phyloP scores from a whole-genome alignment of 495 filamentous ascomycete genomes.

The Letharia columbiana region DNA sequence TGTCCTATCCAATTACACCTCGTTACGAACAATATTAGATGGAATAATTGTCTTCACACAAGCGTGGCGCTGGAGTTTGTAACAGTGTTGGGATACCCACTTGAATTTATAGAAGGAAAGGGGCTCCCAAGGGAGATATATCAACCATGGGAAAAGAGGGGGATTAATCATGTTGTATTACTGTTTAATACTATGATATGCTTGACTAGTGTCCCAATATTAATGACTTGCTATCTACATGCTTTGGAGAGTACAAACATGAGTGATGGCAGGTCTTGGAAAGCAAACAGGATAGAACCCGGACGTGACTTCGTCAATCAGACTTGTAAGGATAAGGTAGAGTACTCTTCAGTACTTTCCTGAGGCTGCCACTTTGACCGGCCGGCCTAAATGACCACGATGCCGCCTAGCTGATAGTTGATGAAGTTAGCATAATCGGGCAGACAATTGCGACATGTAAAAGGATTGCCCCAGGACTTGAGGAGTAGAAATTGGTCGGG shows the following conservation, averaged over 20 bases:
- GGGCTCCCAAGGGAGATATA: background rate
- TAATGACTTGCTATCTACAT: background rate
- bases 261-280: background rate
- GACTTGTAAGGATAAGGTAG: background rate
- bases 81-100: background rate
- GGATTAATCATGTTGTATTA: background rate
- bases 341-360: background rate
- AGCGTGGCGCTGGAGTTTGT: background rate
- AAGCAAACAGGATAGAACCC: background rate
- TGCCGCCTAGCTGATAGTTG: too few relatives aligned
- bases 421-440: background rate
- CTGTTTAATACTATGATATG: background rate
- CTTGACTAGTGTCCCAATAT: background rate
- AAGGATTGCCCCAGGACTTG: too few relatives aligned
- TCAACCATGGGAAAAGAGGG: background rate
- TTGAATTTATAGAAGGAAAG: background rate
- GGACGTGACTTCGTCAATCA: background rate
- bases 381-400: too few relatives aligned
- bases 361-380: background rate
- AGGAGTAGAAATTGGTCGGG: too few relatives aligned
- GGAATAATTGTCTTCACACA: background rate
- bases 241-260: background rate
- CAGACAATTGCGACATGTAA: too few relatives aligned
- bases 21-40: background rate
- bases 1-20: background rate